A percentile compares a stretch with the other conserved stretches of the same genome.
Conservation (phyloP, 495 filamentous ascomycete species). For the Aspergillus campestris region DNA sequence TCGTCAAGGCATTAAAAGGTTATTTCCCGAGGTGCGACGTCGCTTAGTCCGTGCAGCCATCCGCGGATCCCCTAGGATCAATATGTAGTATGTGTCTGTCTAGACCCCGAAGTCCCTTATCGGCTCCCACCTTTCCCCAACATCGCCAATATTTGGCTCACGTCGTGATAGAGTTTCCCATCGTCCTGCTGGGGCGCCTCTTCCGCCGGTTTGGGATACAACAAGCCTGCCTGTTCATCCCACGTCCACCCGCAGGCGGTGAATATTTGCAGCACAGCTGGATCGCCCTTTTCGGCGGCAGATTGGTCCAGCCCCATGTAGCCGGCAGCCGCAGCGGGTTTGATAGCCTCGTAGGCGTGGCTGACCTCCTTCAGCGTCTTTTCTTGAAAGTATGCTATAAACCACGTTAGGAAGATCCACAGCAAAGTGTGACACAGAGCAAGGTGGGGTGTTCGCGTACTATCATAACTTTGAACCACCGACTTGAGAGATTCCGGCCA, state of each 20-base stretch:
- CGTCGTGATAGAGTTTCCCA: constrained; percentile 12
- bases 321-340: constrained; percentile 32
- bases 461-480: constrained; percentile 34
- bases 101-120: background rate
- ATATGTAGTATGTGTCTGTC: too few species aligned
- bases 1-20: constrained; percentile 9
- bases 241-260: constrained; percentile 39
- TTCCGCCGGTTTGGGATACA: constrained; percentile 30
- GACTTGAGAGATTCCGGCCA: constrained; percentile 36
- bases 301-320: constrained; percentile 38
- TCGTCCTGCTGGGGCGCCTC: constrained; percentile 19
- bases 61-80: background rate
- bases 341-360: constrained; percentile 41
- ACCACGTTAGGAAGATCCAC: constrained; percentile 1
- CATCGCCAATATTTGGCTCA: constrained; percentile 29
- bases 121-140: constrained; percentile 16
- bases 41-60: background rate
- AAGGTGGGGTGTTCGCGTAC: constrained; percentile 16
- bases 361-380: constrained; percentile 41
- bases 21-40: background rate
- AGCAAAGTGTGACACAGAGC: background rate
- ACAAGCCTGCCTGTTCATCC: constrained; percentile 29
- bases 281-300: constrained; percentile 22
- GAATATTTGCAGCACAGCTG: constrained; percentile 28
- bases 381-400: constrained; percentile 34